Percentiles rank a stretch among this genome's conserved stretches.
Evolutionary conservation across 1,284 basidiomycete genomes (phyloP).

Genomic region (Melampsora americana): DNA sequence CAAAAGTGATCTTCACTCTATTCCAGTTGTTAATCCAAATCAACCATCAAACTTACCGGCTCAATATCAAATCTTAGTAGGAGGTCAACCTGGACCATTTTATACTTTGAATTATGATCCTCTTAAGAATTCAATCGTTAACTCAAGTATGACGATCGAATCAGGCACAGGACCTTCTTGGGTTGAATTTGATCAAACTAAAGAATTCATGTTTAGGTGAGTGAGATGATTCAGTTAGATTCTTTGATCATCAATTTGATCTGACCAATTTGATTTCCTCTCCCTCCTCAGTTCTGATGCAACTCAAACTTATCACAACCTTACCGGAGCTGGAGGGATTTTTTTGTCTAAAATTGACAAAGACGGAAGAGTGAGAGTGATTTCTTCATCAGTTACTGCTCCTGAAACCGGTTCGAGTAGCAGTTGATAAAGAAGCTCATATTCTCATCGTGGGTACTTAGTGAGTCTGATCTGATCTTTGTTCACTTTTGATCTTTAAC

Average conservation of each 20-base stretch:
- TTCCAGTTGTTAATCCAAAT: no score
- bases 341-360: not conserved
- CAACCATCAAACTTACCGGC: no score
- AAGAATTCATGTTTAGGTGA: not conserved
- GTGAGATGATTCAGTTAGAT: not conserved
- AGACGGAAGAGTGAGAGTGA: not conserved
- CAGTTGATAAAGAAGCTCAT: not conserved
- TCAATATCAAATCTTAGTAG: not conserved
- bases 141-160: not conserved
- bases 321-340: not conserved
- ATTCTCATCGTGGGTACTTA: not conserved
- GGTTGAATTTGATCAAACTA: constrained; percentile 1
- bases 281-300: not conserved
- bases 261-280: no score
- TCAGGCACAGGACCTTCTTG: not conserved
- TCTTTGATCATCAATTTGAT: no score
- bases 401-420: not conserved
- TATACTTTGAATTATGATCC: not conserved
- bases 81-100: not conserved
- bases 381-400: not conserved
- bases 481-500: not conserved
- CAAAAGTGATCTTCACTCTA: not conserved
- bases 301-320: no score
- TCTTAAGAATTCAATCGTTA: not conserved
- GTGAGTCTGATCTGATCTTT: not conserved